Base-by-base conservation (phyloP, 768 basidiomycete species). In the Rhizopogon vinicolor region DNA sequence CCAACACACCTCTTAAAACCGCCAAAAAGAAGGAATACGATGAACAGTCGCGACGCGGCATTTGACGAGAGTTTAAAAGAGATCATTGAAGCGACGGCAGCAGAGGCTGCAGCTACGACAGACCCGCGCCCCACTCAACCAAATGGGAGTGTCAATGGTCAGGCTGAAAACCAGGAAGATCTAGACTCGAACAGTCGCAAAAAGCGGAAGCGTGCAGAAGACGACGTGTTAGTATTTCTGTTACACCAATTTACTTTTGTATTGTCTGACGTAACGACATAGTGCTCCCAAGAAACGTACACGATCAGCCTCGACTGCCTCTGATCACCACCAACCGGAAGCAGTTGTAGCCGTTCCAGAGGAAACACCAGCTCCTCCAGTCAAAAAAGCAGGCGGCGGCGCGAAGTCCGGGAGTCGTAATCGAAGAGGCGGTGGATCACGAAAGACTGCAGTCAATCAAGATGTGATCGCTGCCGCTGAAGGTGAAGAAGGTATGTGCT, bases 31-130 rank as follows among this genome's bases (percentile, higher is more conserved):
- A 80, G 97, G 57, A 93, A 92, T 63, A 99, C 97, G 50, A 96
- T 99, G 93, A 98, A 98, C 69, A 95, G 92, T 64, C 78, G 96
- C 55, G 96, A 97, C 69, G 92, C 95, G 14, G 88, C 86, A 12
- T 95, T 93, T 67, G 95, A 96, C 67, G 90, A 94, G 65, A 92
- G 86, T 65, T 68, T 90, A 54, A 86, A 88, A 67, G 87, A 88
- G 63, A 74, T 89, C 52, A 84, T 91, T 50, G 85, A 87, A 62
- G 83, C 82, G 40, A 86, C 86, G 18, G 87, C 87, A 25, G 83
- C 85, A 6, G 86, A 88, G 66, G 87, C 86, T 3, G 81, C 81
- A 48, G 80, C 78, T 31, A 74, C 68, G 8, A 74, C 78, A 48
- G 81, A 81, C 41, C 65, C 72, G n/a, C 68, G 50, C 40, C 69